These are phyloP conservation scores for Pythium guiyangense DNA, from an alignment of 352 stramenopile species.

Conservation along the genomic window DNA sequence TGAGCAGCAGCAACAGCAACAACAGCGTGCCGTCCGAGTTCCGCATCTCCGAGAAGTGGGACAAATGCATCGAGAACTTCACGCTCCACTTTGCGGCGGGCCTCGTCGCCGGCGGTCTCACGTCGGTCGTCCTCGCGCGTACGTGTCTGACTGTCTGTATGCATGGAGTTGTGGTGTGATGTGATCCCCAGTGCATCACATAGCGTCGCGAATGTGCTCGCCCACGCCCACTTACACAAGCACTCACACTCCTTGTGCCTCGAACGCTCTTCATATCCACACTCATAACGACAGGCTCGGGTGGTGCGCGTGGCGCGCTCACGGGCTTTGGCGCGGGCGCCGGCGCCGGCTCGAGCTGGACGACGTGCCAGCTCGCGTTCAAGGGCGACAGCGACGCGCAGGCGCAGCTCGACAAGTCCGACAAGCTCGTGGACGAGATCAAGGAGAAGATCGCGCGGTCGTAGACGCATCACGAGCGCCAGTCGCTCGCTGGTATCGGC, in stretches of 20 bases:
- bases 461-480: conserved; percentile 7
- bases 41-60: conserved; percentile 89
- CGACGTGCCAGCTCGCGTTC: conserved; percentile 81
- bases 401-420: conserved; percentile 61
- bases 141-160: conserved; percentile 20
- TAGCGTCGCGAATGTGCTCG: not conserved
- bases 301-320: conserved; percentile 51
- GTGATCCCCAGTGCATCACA: no score
- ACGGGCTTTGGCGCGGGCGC: conserved; percentile 69
- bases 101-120: conserved; percentile 76
- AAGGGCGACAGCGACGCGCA: conserved; percentile 62
- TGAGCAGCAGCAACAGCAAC: conserved; percentile 28
- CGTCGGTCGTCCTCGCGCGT: conserved; percentile 80
- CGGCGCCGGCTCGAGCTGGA: conserved; percentile 79
- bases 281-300: conserved; percentile 34
- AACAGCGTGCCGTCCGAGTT: conserved; percentile 82
- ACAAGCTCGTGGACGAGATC: conserved; percentile 72
- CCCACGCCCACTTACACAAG: no score
- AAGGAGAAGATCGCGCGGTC: conserved; percentile 45
- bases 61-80: conserved; percentile 89
- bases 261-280: not conserved
- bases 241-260: not conserved
- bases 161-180: not conserved
- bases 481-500: no score
- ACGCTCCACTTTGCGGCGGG: conserved; percentile 81